Evolutionary conservation across 768 basidiomycete species (phyloP), one percentile per base, ranked within the genome.

Genomic region (Hortiboletus flavorubellus): DNA sequence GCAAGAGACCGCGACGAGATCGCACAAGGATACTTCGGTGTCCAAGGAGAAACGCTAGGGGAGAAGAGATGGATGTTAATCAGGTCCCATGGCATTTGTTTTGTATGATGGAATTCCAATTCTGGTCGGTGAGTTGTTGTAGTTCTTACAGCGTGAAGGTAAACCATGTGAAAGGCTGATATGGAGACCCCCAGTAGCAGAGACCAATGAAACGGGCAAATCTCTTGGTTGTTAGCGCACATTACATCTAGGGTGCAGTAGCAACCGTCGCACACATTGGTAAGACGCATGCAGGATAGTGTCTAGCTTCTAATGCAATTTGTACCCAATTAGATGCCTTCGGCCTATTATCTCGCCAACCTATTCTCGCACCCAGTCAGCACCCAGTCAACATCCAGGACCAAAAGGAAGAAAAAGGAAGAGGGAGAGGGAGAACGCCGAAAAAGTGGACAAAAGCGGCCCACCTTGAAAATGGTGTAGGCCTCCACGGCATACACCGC

Each of bases 331-430:
- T 38, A 93, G 67, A 70, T 82, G 83, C 73, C 91, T 82, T 60
- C 91, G 79, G 9, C 91, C 91, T 56, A 94, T 63, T 54, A 94
- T 94, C 73, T 95, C 93, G 52, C 93, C 93, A 74, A 95, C 83
- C 86, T 91, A 52, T 42, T 51, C 16, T 14, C 16, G 16, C 39
- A 35, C 10, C 18, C 30, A 34, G 44, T 59, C 26, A 57, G 16
- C 31, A 59, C 29, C 12, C 55, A 46, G 5, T 59, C 26, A 57
- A 15, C 31, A 59, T 26, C 12, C 55, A 46, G 5, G 37, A 12
- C 11, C 38, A n/a, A 44, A 12, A 12, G 40, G 16, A 41, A 29
- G 35, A 8, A 50, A 10, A 42, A 41, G 15, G 38, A 38, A 26
- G 23, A 44, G 26, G n/a, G 40, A 26, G 23, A 44, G 26, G n/a